These are phyloP conservation scores for Trichoderma sp. DNA, from an alignment of 2,329 filamentous ascomycete genomes.

Conservation along the genomic window DNA sequence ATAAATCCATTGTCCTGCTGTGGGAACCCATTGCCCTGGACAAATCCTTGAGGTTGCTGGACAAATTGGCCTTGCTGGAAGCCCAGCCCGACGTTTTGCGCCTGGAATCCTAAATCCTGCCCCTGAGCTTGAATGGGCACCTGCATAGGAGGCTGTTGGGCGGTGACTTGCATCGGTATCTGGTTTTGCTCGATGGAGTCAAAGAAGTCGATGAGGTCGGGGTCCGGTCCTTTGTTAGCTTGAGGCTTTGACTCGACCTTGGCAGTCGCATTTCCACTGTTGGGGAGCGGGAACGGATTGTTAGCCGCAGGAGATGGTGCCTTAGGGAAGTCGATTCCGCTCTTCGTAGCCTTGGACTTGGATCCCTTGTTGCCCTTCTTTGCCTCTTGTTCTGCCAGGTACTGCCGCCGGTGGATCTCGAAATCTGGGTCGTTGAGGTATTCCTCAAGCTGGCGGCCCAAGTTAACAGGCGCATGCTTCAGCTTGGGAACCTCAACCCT, in stretches of 20 bases:
- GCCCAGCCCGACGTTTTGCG: slow-evolving; percentile 37
- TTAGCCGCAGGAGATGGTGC: slow-evolving; percentile 38
- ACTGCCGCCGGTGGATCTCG: slow-evolving; percentile 87
- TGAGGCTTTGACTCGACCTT: slow-evolving; percentile 43
- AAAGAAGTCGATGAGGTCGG: slow-evolving; percentile 91
- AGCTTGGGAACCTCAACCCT: slow-evolving; percentile 92
- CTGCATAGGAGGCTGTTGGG: slow-evolving; percentile 31
- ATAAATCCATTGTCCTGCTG: slow-evolving; percentile 29
- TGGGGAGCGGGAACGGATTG: slow-evolving; percentile 43
- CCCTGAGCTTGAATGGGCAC: slow-evolving; percentile 32
- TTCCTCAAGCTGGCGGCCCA: slow-evolving; percentile 86
- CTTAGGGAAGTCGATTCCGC: slow-evolving; percentile 37
- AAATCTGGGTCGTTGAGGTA: slow-evolving; percentile 95
- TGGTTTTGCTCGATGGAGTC: slow-evolving; percentile 90
- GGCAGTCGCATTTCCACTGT: slow-evolving; percentile 24
- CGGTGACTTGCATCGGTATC: slow-evolving; percentile 58
- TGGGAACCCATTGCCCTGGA: slow-evolving; percentile 34
- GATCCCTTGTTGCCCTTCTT: slow-evolving; percentile 46
- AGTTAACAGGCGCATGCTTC: slow-evolving; percentile 91
- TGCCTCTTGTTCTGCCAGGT: slow-evolving; percentile 80
- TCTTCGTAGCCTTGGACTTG: slow-evolving; percentile 36
- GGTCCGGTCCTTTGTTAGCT: slow-evolving; percentile 60
- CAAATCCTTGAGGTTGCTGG: slow-evolving; percentile 29
- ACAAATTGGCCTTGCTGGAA: slow-evolving; percentile 28
- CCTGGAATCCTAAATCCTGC: slow-evolving; percentile 35